Base-by-base conservation (phyloP, 2,329 filamentous ascomycete genomes). In the Dothideomycetidae sp. region DNA sequence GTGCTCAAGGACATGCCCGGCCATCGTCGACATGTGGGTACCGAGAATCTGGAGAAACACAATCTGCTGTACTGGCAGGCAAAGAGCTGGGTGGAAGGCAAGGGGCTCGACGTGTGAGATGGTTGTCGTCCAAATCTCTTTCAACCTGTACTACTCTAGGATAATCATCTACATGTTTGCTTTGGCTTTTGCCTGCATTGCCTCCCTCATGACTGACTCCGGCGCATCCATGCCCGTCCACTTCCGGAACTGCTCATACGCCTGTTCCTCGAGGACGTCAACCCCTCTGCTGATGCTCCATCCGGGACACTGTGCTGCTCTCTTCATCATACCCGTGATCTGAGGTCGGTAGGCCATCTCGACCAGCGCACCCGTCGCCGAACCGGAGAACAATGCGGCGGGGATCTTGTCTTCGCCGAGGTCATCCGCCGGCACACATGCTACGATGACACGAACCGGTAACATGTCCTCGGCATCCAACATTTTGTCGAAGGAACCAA, bases 1-100 rank as follows among this genome's bases (percentile, higher is more conserved):
- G 62, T 67, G 3, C 45, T 62, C 31, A 40, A 44, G 16, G 63
- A 67, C 47, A 56, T 68, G 55, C 63, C 63, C 2, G 61, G 62
- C 1, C 63, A 65, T 46, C 46, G 57, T 15, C 49, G 60, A 17
- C 47, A 51, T 4, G 55, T 59, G 40, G 50, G 46, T 11, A 55
- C 45, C 5, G 58, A 48, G n/a, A 52, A 47, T 42, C 59, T 60
- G 11, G 48, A 59, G 40, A 64, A 64, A 43, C 63, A 67, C 52
- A 62, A 67, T 49, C 18, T 58, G 10, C 45, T 67, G 39, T 67
- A 66, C 47, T 48, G 53, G 48, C 55, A 60, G 44, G 54, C 52
- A 5, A 65, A 64, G 46, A 44, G 54, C 13, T 66, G 63, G 62
- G 41, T 66, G 17, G 60, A 66, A 40, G 62, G 62, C 12, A 48